Percentiles rank a stretch among this genome's conserved stretches.
phyloP scores from a whole-genome alignment of 1,284 basidiomycete genomes.

The Vanrija humicola region DNA sequence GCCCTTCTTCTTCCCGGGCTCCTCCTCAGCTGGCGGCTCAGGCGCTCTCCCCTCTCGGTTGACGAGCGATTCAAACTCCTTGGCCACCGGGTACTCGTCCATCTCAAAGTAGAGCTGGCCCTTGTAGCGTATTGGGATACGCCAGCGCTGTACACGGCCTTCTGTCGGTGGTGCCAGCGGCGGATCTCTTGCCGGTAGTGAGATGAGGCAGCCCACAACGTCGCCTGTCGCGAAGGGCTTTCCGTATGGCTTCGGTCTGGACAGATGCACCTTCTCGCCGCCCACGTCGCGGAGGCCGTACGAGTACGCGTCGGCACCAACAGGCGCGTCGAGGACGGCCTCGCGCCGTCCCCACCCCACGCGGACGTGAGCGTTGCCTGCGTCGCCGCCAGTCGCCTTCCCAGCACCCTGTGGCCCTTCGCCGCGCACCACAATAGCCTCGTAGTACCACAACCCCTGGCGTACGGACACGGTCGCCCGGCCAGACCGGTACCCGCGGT shows the following conservation, averaged over 20 bases:
- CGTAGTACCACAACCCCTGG: conserved; percentile 92
- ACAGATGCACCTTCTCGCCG: conserved; percentile 84
- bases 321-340: conserved; percentile 85
- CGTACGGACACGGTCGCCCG: conserved; percentile 84
- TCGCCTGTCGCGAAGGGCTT: conserved; percentile 72
- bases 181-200: conserved; percentile 63
- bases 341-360: conserved; percentile 90
- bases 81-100: conserved; percentile 82
- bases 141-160: conserved; percentile 56
- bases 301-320: conserved; percentile 88
- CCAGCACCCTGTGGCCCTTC: conserved; percentile 54
- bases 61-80: conserved; percentile 88
- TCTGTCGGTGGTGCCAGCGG: too few relatives aligned
- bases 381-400: conserved; percentile 30
- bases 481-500: conserved; percentile 85
- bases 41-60: conserved; percentile 55
- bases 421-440: conserved; percentile 74
- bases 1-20: conserved; percentile 12
- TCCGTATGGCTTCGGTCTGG: conserved; percentile 74
- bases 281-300: conserved; percentile 88
- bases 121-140: conserved; percentile 89
- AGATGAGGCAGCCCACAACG: conserved; percentile 69
- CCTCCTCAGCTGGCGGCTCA: conserved; percentile 8
- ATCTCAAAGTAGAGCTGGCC: conserved; percentile 96
- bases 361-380: conserved; percentile 64